Percentiles rank a stretch among this genome's conserved stretches.
Evolutionary conservation across 2,329 filamentous ascomycete genomes (phyloP).

Genomic region (Penicillium sp.): DNA sequence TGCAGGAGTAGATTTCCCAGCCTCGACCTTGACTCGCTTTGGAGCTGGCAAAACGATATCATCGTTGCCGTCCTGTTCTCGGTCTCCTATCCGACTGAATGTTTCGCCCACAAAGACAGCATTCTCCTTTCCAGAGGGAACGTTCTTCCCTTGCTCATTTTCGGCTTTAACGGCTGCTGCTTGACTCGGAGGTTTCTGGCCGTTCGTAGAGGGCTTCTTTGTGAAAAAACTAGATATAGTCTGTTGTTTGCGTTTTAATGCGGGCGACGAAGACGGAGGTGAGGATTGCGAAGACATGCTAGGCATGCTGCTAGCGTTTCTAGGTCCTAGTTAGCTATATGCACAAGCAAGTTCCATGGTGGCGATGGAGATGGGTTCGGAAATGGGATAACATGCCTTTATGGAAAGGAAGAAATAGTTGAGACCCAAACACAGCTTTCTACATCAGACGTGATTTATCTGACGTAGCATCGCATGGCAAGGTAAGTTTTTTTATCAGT

Average conservation of each 20-base stretch:
- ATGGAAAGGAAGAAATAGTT: neutral
- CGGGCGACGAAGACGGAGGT: constrained; percentile 30
- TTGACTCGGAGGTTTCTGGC: constrained; percentile 15
- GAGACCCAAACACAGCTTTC: neutral
- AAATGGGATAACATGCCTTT: neutral
- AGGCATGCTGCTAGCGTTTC: constrained; percentile 3
- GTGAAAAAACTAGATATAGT: constrained; percentile 85
- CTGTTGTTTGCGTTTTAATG: constrained; percentile 51
- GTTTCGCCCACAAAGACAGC: constrained; percentile 14
- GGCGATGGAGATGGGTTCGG: neutral
- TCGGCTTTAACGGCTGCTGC: constrained; percentile 9
- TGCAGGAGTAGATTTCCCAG: constrained; percentile 6
- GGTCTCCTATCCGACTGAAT: constrained; percentile 26
- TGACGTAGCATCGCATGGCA: neutral
- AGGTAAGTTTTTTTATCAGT: neutral
- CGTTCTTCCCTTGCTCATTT: constrained; percentile 6
- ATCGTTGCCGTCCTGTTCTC: constrained; percentile 39
- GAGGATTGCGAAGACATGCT: constrained; percentile 33
- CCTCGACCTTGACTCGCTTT: constrained; percentile 37
- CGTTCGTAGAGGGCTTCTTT: constrained; percentile 44
- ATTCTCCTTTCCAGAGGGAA: constrained; percentile 11
- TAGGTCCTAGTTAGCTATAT: neutral
- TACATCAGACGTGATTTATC: neutral
- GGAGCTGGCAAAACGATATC: constrained; percentile 37
- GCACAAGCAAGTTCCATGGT: neutral